Conservation (phyloP, 2,329 filamentous ascomycete species). For the Ophiognomonia clavigignenti-juglandacearum region DNA sequence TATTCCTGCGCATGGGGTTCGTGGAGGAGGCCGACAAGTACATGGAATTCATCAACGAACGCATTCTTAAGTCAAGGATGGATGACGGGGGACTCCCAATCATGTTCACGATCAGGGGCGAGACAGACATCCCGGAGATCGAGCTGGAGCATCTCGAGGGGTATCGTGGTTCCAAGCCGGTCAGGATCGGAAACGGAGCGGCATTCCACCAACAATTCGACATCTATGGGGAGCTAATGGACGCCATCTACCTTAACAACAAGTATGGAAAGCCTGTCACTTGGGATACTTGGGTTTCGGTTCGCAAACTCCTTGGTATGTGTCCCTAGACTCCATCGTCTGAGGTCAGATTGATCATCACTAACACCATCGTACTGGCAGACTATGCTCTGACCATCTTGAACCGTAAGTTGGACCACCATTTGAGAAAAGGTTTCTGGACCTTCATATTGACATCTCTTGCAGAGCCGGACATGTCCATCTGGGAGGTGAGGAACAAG, state of each 20-base stretch:
- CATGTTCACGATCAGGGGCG: conserved; percentile 76
- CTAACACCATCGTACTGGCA: conserved; percentile 18
- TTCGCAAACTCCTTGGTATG: conserved; percentile 60
- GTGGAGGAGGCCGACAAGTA: conserved; percentile 71
- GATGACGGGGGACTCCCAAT: conserved; percentile 64
- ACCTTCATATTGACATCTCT: conserved; percentile 11
- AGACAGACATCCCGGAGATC: conserved; percentile 67
- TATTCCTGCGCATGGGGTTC: conserved; percentile 72
- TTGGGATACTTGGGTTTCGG: conserved; percentile 71
- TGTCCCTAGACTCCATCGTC: neutral
- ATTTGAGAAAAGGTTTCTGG: neutral
- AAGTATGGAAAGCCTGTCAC: conserved; percentile 73
- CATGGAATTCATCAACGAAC: conserved; percentile 72
- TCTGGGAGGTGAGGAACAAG: conserved; percentile 74
- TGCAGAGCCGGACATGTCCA: conserved; percentile 69
- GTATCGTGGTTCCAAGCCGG: conserved; percentile 65
- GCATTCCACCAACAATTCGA: conserved; percentile 74
- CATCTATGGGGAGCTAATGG: conserved; percentile 75
- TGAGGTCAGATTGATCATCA: neutral
- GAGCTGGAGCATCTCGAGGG: conserved; percentile 68
- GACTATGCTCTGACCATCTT: conserved; percentile 68
- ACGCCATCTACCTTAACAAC: conserved; percentile 73
- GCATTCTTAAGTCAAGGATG: conserved; percentile 58
- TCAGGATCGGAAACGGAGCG: conserved; percentile 73
- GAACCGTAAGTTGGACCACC: conserved; percentile 36